Percentiles rank a stretch among this genome's conserved stretches.
phyloP scores from a whole-genome alignment of 2,329 filamentous ascomycete species.

The Aspergillus caelatus region DNA sequence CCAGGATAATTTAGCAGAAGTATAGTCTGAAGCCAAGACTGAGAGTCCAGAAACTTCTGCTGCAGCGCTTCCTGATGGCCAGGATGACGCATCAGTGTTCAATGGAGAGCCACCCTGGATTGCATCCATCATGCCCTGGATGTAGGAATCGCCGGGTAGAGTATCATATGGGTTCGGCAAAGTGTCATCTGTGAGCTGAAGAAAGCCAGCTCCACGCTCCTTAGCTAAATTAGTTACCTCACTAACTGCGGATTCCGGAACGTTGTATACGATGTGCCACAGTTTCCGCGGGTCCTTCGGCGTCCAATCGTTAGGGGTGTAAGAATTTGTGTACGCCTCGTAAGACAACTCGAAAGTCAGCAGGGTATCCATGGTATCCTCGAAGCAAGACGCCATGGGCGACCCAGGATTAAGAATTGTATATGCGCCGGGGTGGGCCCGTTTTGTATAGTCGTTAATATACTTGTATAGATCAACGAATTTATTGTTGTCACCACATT shows the following conservation, averaged over 20 bases:
- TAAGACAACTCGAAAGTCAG: conserved; percentile 35
- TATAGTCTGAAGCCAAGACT: conserved; percentile 18
- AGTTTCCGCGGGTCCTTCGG: conserved; percentile 33
- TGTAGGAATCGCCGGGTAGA: conserved; percentile 20
- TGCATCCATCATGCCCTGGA: conserved; percentile 18
- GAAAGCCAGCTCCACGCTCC: conserved; percentile 14
- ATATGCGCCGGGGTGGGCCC: conserved; percentile 17
- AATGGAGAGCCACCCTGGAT: conserved; percentile 15
- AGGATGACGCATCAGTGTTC: conserved; percentile 7
- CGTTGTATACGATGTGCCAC: conserved; percentile 37
- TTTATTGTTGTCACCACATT: conserved; percentile 30
- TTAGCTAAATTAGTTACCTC: conserved; percentile 13
- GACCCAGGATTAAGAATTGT: conserved; percentile 22
- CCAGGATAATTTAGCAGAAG: conserved; percentile 18
- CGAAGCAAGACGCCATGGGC: conserved; percentile 30
- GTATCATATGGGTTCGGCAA: conserved; percentile 23
- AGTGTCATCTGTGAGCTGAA: conserved; percentile 20
- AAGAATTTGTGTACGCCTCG: conserved; percentile 26
- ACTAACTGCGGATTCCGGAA: conserved; percentile 20
- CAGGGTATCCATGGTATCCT: conserved; percentile 36
- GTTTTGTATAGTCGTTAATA: conserved; percentile 23
- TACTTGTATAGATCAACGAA: conserved; percentile 32
- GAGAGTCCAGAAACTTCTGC: conserved; percentile 12
- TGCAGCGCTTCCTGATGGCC: conserved; percentile 7
- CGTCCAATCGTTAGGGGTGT: conserved; percentile 29